Evolutionary conservation across 306 rosid genomes (phyloP), one percentile per base, ranked within the genome.

Genomic region (Prosopis cineraria): DNA sequence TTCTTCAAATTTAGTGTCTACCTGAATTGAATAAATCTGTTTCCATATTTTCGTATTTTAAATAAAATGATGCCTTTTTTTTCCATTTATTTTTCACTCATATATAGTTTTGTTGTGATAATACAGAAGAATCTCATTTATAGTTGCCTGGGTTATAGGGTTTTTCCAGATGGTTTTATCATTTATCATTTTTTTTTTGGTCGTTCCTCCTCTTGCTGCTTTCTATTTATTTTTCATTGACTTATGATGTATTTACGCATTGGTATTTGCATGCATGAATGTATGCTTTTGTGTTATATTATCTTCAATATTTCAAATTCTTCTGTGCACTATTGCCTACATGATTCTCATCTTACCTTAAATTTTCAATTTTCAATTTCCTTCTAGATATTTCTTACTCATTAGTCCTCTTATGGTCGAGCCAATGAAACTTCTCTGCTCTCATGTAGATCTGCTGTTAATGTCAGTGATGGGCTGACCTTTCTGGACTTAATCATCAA

Each of bases 401-500:
- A 20, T 68, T n/a, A 43, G 64, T 69, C 37, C 59, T 10, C 39
- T 76, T 12, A 64, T 65, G 34, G 59, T 68, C 47, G 31, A 39
- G 40, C 53, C 20, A 17, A 48, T 44, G 13, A 41, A 27, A 62
- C 12, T 36, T 30, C 73, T 62, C 47, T 72, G 31, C 68, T 82
- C 47, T 66, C 22, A 41, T 87, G 86, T 81, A 88, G 96, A 81
- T 87, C 87, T 36, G 76, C 84, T 0, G 64, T 87, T 73, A 84
- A 83, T 76, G 67, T 90, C 68, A 43, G 79, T 74, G 78, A 89
- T 74, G 93, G 90, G 72, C 48, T 77, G 70, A 86, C 93, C 30
- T 73, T 83, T 73, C 78, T 90, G 37, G 93, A 90, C 82, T 78
- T 87, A 47, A 77, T 90, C 48, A 82, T 90, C 36, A 84, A 83